Percentiles rank a stretch among this genome's conserved stretches.
Conservation (phyloP, 768 basidiomycete species). For the Hygrophoropsis aurantiaca region DNA sequence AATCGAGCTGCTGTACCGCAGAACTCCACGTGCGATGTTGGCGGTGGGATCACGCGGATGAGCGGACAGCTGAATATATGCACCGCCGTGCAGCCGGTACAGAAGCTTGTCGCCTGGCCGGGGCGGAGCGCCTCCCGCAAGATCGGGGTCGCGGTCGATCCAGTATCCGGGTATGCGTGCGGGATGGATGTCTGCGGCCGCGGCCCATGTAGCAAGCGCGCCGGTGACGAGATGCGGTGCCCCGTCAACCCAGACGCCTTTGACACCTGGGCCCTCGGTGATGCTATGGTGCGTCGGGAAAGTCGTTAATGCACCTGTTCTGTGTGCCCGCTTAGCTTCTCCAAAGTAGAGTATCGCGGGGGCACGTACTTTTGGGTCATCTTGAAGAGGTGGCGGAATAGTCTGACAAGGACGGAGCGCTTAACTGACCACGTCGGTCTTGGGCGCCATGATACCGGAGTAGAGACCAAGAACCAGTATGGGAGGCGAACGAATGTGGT, state of each 20-base stretch:
- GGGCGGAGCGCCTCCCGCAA: conserved; percentile 18
- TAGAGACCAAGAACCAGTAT: conserved; percentile 21
- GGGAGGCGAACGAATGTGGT: conserved; percentile 21
- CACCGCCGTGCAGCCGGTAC: conserved; percentile 32
- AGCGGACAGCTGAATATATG: conserved; percentile 24
- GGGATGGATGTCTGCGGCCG: conserved; percentile 24
- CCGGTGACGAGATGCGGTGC: conserved; percentile 32
- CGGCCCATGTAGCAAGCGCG: conserved; percentile 26
- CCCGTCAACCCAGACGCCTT: conserved; percentile 35
- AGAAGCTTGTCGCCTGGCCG: conserved; percentile 32
- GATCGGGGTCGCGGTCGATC: conserved; percentile 23
- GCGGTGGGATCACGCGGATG: conserved; percentile 25
- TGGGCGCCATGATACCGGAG: conserved; percentile 20
- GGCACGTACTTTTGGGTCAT: conserved; percentile 19
- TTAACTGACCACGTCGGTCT: conserved; percentile 22
- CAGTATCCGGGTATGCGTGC: conserved; percentile 36
- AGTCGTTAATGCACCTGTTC: conserved; percentile 16
- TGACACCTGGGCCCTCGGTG: conserved; percentile 17
- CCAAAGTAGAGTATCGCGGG: not conserved
- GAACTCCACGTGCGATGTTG: conserved; percentile 18
- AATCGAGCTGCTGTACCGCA: conserved; percentile 14
- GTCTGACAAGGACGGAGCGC: conserved; percentile 16
- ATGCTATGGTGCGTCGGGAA: conserved; percentile 21
- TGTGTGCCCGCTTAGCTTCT: conserved; percentile 1
- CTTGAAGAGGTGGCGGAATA: conserved; percentile 16